Conservation (phyloP, 495 filamentous ascomycete genomes). For the Aspergillus baeticus region DNA sequence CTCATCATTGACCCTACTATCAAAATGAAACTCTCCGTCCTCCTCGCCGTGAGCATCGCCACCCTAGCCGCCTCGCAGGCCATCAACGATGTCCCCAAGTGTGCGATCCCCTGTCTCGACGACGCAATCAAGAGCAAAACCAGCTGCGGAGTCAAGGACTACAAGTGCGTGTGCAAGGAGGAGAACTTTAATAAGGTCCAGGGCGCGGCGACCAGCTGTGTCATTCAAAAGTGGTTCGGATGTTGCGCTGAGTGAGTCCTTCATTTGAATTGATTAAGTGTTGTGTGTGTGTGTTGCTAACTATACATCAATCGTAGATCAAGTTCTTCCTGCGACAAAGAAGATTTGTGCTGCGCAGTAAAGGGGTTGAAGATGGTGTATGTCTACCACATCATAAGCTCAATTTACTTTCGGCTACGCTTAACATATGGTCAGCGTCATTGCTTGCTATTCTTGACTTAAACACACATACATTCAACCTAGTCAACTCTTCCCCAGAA, state of each 20-base stretch:
- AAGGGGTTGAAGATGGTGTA: no score
- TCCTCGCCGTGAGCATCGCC: not conserved
- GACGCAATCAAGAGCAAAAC: not conserved
- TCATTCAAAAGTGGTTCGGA: not conserved
- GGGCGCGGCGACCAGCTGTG: not conserved
- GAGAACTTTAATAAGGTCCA: slow-evolving; percentile 1
- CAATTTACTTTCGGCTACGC: no score
- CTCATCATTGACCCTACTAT: no score
- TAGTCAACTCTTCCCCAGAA: not conserved
- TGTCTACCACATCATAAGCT: no score
- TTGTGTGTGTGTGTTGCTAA: not conserved
- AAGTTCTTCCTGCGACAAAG: slow-evolving; percentile 1
- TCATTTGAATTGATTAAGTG: not conserved
- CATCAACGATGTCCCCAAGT: slow-evolving; percentile 5
- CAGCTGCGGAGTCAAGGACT: not conserved
- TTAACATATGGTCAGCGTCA: no score
- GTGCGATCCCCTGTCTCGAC: not conserved
- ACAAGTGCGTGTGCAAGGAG: not conserved
- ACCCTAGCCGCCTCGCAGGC: not conserved
- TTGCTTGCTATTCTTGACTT: no score
- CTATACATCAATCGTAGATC: slow-evolving; percentile 1
- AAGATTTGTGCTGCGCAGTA: not conserved
- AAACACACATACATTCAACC: no score
- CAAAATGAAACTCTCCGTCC: slow-evolving; percentile 5
- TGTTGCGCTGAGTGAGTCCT: not conserved